Evolutionary conservation across 371 early-diverging fungal species (phyloP), one percentile per base, ranked within the genome.

Genomic region (Actinomortierella ambigua): DNA sequence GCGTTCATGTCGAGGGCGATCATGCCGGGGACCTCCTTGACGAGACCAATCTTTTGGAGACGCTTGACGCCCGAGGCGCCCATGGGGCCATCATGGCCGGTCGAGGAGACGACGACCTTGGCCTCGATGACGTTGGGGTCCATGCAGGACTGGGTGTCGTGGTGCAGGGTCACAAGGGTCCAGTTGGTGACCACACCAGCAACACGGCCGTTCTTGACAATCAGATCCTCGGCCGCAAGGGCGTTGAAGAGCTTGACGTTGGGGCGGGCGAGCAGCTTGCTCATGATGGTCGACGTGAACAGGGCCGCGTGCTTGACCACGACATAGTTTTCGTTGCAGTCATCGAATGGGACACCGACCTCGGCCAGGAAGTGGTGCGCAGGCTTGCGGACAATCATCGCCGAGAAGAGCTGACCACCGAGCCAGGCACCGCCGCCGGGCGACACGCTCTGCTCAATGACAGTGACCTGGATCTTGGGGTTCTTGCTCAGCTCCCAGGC

Each of bases 241-340:
- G 91, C 91, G 75, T 91, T 91, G 83, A 89, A 91, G 54, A 91
- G 83, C 79, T 85, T 87, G 65, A 91, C 91, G 67, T 88, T 88
- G 55, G 86, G 84, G 55, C 82, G 82, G 59, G 77, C 68, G 47
- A 91, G 78, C 27, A 88, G 66, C 81, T 87, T 88, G 79, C 86
- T 82, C 26, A 91, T 68, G 63, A 89, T 83, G 54, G 91, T 91
- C 11, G 91, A 86, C 46, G 91, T 91, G 69, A 91, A 89, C 55
- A 91, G 80, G 17, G 89, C 91, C 28, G 89, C 89, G 65, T 88
- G 88, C 78, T 84, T 82, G 62, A 91, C 86, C 18, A 91, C 89
- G 24, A 89, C 88, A 62, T 85, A 88, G 80, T 88, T 79, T 46
- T 87, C 91, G 63, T 86, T 84, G 75, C 75, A 73, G 78, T 91